Conservation (phyloP, 768 basidiomycete genomes). For the Lactifluus piperatus region DNA sequence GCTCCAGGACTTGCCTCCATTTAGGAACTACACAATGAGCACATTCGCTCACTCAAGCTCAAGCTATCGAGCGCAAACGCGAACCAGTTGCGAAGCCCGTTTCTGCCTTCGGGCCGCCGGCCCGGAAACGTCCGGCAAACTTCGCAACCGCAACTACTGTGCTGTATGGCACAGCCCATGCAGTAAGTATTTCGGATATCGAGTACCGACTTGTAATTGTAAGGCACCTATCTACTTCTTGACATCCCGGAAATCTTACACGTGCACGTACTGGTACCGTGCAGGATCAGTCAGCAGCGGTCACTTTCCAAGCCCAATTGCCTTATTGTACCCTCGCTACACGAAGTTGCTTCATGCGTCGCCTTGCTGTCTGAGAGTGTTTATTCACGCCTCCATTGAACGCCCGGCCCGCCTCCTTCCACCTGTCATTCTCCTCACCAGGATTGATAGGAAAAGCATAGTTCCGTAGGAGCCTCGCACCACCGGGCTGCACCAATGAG, state of each 20-base stretch:
- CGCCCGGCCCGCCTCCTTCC: conserved; percentile 49
- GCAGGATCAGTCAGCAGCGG: background rate
- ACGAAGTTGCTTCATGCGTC: conserved; percentile 39
- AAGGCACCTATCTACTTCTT: too few relatives aligned
- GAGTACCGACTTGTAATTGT: too few relatives aligned
- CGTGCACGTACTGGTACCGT: too few relatives aligned
- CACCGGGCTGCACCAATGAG: conserved; percentile 45
- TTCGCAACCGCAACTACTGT: too few relatives aligned
- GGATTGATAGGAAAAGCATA: conserved; percentile 33
- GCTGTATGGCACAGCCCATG: too few relatives aligned
- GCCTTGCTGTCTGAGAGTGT: conserved; percentile 51
- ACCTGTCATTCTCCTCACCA: conserved; percentile 4
- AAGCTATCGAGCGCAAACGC: too few relatives aligned
- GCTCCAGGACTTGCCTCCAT: background rate
- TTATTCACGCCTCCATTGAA: conserved; percentile 68
- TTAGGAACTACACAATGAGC: background rate
- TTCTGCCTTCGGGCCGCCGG: background rate
- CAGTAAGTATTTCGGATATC: too few relatives aligned
- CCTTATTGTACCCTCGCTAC: conserved; percentile 33
- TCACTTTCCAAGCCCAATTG: background rate
- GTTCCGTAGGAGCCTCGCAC: conserved; percentile 41
- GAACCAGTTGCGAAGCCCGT: too few relatives aligned
- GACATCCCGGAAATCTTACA: too few relatives aligned
- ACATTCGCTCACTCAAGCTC: too few relatives aligned
- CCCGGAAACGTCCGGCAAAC: background rate